Percentiles rank a stretch among this genome's conserved stretches.
phyloP scores from a whole-genome alignment of 805 yeast species.

The Candida ortonii region DNA sequence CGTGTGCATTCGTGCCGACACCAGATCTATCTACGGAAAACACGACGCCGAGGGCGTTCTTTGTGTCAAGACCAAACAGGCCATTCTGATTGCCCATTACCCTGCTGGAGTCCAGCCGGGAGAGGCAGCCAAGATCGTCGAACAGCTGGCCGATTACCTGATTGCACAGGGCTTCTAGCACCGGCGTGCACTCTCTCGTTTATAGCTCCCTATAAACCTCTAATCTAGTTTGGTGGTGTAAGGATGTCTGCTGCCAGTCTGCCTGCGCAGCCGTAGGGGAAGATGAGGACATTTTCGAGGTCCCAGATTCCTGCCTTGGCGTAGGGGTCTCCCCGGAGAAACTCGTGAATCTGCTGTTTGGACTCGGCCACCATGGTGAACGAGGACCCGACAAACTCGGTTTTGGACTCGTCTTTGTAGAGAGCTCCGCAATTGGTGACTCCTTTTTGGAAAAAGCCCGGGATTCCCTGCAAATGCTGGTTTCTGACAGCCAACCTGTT shows the following conservation, averaged over 20 bases:
- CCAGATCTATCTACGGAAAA: constrained; percentile 91
- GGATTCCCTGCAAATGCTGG: constrained; percentile 50
- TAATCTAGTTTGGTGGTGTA: constrained; percentile 7
- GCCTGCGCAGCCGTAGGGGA: constrained; percentile 50
- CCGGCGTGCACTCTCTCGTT: too few species aligned
- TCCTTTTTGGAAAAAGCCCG: constrained; percentile 38
- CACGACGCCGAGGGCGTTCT: constrained; percentile 84
- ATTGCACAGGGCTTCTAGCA: constrained; percentile 77
- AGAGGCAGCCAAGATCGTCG: constrained; percentile 92
- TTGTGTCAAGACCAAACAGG: constrained; percentile 91
- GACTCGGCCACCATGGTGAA: constrained; percentile 62
- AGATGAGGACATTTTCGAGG: constrained; percentile 54
- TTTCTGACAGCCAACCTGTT: constrained; percentile 54
- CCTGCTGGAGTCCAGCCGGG: constrained; percentile 90
- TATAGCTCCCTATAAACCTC: too few species aligned
- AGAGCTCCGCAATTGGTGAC: constrained; percentile 53
- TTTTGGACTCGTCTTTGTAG: constrained; percentile 44
- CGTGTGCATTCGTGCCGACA: constrained; percentile 85
- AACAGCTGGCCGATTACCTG: constrained; percentile 92
- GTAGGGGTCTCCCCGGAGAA: constrained; percentile 63
- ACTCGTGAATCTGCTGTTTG: constrained; percentile 61
- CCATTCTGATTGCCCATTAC: constrained; percentile 90
- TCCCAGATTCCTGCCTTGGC: constrained; percentile 75
- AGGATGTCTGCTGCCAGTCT: constrained; percentile 37
- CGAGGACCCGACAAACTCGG: constrained; percentile 65